phyloP scores from a whole-genome alignment of 495 filamentous ascomycete species.

The Aspergillus carlsbadensis region DNA sequence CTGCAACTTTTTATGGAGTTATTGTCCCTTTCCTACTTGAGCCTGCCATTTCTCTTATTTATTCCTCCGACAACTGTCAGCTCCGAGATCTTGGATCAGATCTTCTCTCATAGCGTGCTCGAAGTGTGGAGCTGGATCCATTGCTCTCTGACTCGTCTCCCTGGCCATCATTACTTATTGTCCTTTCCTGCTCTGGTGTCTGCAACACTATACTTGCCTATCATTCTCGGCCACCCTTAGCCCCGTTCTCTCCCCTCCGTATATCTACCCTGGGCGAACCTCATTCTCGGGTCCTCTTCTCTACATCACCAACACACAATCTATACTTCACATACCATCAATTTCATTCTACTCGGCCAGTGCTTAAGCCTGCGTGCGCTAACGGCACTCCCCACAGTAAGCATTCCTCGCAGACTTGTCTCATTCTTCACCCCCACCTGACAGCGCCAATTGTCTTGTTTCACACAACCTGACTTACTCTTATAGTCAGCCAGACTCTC shows the following conservation, averaged over 20 bases:
- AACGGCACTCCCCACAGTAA: constrained; percentile 1
- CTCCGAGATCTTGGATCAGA: constrained; percentile 51
- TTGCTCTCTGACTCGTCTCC: constrained; percentile 43
- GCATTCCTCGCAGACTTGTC: neutral
- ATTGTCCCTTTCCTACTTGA: constrained; percentile 1
- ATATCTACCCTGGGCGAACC: constrained; percentile 22
- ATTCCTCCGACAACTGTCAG: constrained; percentile 43
- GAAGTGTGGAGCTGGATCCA: constrained; percentile 33
- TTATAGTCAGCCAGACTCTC: constrained; percentile 1
- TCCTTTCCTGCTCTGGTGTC: no score
- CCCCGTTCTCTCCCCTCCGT: constrained; percentile 13
- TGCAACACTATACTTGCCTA: constrained; percentile 3
- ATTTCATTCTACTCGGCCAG: neutral
- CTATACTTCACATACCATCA: neutral
- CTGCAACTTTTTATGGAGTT: neutral
- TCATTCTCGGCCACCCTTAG: constrained; percentile 11
- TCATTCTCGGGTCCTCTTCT: constrained; percentile 6
- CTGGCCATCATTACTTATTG: constrained; percentile 31
- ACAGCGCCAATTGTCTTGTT: neutral
- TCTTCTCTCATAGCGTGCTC: constrained; percentile 47
- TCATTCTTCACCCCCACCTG: neutral
- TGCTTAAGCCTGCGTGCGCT: neutral
- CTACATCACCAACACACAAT: neutral
- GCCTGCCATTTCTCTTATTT: constrained; percentile 17
- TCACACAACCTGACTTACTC: neutral